phyloP scores from a whole-genome alignment of 805 yeast genomes.

The Kurtzmaniella fragi region DNA sequence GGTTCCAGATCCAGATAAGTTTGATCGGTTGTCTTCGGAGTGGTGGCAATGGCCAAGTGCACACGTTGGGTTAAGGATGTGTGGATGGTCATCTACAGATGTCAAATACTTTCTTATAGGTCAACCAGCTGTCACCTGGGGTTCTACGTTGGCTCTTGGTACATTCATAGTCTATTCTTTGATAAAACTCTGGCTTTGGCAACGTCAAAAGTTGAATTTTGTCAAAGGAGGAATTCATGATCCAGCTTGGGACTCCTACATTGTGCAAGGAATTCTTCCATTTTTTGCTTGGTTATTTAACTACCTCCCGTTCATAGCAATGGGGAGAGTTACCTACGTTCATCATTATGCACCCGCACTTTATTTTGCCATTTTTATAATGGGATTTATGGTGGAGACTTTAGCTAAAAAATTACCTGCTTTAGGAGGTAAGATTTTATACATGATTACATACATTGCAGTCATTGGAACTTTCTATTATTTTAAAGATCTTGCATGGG shows the following conservation, averaged over 20 bases:
- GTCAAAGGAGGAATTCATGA: constrained; percentile 14
- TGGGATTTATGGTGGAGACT: constrained; percentile 54
- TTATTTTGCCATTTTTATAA: constrained; percentile 65
- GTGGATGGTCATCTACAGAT: constrained; percentile 60
- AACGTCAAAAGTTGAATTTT: constrained; percentile 21
- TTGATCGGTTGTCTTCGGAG: constrained; percentile 62
- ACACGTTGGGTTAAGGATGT: constrained; percentile 68
- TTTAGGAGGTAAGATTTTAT: constrained; percentile 23
- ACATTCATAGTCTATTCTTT: constrained; percentile 16
- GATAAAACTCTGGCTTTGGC: constrained; percentile 21
- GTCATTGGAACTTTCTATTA: constrained; percentile 56
- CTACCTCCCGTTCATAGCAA: constrained; percentile 34
- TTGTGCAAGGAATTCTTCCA: constrained; percentile 31
- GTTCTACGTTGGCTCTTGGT: constrained; percentile 22
- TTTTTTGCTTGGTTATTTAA: constrained; percentile 37
- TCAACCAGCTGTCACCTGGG: constrained; percentile 75
- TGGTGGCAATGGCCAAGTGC: constrained; percentile 93
- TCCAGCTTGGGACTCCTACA: constrained; percentile 20
- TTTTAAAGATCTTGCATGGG: constrained; percentile 70
- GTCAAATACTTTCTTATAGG: constrained; percentile 67
- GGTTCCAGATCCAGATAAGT: constrained; percentile 72
- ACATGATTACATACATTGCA: constrained; percentile 39
- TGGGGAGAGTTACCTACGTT: constrained; percentile 41
- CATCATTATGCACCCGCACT: constrained; percentile 43
- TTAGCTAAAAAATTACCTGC: constrained; percentile 13